phyloP scores from a whole-genome alignment of 2,329 filamentous ascomycete species.

The Aureobasidium sp. region DNA sequence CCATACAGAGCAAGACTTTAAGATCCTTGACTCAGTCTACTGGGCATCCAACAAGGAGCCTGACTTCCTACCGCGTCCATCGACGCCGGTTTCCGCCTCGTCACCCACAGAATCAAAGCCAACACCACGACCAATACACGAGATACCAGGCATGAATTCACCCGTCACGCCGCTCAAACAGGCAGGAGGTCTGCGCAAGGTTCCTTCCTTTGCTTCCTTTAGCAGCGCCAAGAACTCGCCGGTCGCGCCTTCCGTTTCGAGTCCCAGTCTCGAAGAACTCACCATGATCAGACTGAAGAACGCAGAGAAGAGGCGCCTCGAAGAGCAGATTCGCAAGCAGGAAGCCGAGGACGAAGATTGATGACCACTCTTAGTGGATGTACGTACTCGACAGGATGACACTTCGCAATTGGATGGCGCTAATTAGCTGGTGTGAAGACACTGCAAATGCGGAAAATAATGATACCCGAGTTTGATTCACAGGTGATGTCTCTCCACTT shows the following conservation, averaged over 20 bases:
- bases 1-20: slow-evolving; percentile 32
- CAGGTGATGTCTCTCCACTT: slow-evolving; percentile 1
- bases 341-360: slow-evolving; percentile 15
- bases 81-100: background rate
- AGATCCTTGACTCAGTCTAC: slow-evolving; percentile 44
- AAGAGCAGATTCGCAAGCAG: slow-evolving; percentile 39
- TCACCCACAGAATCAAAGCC: background rate
- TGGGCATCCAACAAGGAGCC: slow-evolving; percentile 48
- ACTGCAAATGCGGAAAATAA: background rate
- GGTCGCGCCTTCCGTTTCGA: slow-evolving; percentile 19
- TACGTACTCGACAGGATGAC: background rate
- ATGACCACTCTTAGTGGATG: background rate
- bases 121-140: background rate
- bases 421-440: background rate
- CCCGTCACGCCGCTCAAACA: slow-evolving; percentile 25
- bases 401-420: background rate
- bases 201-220: slow-evolving; percentile 39
- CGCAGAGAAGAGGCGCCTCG: slow-evolving; percentile 37
- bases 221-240: slow-evolving; percentile 23
- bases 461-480: background rate
- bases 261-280: slow-evolving; percentile 33
- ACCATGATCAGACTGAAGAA: slow-evolving; percentile 40
- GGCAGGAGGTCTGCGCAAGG: slow-evolving; percentile 28
- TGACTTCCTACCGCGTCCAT: slow-evolving; percentile 30
- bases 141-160: slow-evolving; percentile 19